These are phyloP conservation scores for Nannochloropsis oceanica DNA, from an alignment of 108 stramenopile genomes.

Conservation along the genomic window DNA sequence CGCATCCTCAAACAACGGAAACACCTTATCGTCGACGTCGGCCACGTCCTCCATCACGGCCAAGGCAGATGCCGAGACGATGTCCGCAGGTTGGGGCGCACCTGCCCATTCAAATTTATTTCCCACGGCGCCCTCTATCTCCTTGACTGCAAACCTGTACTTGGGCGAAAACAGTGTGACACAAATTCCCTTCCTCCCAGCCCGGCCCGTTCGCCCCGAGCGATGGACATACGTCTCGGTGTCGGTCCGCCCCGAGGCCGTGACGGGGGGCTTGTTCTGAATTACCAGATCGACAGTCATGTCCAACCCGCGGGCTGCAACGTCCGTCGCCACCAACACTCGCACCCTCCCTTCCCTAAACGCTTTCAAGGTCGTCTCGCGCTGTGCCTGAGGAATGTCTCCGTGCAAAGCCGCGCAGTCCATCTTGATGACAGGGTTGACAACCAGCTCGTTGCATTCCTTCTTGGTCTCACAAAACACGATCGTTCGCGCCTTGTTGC, in stretches of 20 bases:
- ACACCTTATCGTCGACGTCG: constrained; percentile 25
- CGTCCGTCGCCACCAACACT: constrained; percentile 97
- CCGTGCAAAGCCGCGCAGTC: constrained; percentile 74
- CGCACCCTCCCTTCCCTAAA: constrained; percentile 85
- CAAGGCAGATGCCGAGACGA: constrained; percentile 29
- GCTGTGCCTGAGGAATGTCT: constrained; percentile 95
- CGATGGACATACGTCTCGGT: constrained; percentile 79
- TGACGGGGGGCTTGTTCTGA: constrained; percentile 69
- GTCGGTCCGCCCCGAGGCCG: constrained; percentile 49
- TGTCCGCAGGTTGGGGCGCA: constrained; percentile 36
- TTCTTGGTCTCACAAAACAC: constrained; percentile 94
- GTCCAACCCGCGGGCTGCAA: constrained; percentile 97
- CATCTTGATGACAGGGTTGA: constrained; percentile 9
- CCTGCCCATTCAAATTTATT: neutral
- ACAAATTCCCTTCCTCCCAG: constrained; percentile 83
- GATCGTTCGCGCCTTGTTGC: constrained; percentile 89
- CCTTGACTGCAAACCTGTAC: constrained; percentile 65
- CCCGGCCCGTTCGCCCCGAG: constrained; percentile 93
- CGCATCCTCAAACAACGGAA: constrained; percentile 10
- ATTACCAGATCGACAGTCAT: constrained; percentile 93
- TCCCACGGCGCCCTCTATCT: constrained; percentile 57
- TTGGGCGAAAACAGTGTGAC: constrained; percentile 65
- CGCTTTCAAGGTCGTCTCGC: constrained; percentile 82
- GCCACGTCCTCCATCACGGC: constrained; percentile 27
- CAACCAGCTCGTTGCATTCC: constrained; percentile 61